Evolutionary conservation across 2,329 filamentous ascomycete species (phyloP).

Genomic region (Pseudopyricularia javanii): DNA sequence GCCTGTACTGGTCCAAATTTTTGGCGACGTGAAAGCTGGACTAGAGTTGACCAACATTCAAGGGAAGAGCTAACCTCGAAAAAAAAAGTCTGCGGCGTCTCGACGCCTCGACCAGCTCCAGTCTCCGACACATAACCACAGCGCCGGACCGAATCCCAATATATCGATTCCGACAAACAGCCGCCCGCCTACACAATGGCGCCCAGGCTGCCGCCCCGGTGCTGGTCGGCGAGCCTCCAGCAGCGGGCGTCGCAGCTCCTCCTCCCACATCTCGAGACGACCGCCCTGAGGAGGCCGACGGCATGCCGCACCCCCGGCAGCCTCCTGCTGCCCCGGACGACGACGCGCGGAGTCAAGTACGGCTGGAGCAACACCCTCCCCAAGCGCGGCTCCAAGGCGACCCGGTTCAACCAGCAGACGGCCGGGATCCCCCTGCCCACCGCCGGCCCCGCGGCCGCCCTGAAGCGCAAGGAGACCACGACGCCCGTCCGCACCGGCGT

Average conservation of each 20-base stretch:
- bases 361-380: conserved; percentile 42
- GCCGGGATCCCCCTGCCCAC: conserved; percentile 43
- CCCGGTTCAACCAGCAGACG: conserved; percentile 47
- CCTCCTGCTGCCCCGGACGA: conserved; percentile 29
- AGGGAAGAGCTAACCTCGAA: not conserved
- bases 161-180: not conserved
- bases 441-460: conserved; percentile 46
- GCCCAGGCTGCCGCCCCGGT: conserved; percentile 18
- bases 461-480: conserved; percentile 43
- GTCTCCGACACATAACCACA: not conserved
- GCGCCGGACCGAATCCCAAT: not conserved
- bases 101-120: not conserved
- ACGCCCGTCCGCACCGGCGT: conserved; percentile 65
- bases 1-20: not conserved
- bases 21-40: not conserved
- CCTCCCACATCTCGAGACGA: conserved; percentile 2
- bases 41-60: no score
- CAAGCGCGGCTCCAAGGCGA: conserved; percentile 35
- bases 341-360: conserved; percentile 39
- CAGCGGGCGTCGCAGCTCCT: conserved; percentile 10
- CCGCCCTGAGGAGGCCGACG: not conserved
- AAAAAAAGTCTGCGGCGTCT: not conserved
- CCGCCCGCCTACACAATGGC: conserved; percentile 12
- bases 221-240: conserved; percentile 12
- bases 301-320: conserved; percentile 7